Conservation (phyloP, 2,329 filamentous ascomycete genomes). For the Ciborinia camelliae region DNA sequence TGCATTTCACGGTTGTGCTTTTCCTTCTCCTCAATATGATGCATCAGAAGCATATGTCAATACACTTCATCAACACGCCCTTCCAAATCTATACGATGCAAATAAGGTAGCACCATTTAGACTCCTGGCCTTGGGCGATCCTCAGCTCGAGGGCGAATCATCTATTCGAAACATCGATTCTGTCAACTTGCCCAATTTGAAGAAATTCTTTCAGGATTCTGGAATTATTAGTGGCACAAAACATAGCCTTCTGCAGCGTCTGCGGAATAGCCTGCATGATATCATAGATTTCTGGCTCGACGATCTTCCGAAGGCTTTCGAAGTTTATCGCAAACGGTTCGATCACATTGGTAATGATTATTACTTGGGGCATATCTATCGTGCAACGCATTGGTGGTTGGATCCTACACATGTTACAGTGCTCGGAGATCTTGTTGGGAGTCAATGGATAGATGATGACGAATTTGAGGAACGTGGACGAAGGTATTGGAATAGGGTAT, state of each 20-base stretch:
- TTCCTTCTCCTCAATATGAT: conserved; percentile 51
- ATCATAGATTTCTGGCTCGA: conserved; percentile 58
- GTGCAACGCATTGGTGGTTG: conserved; percentile 78
- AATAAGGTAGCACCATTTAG: conserved; percentile 66
- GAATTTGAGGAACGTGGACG: conserved; percentile 74
- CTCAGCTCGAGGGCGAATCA: conserved; percentile 89
- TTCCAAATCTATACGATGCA: conserved; percentile 28
- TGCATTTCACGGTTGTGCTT: conserved; percentile 73
- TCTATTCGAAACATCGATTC: conserved; percentile 64
- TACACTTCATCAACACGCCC: conserved; percentile 29
- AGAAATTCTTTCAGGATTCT: conserved; percentile 36
- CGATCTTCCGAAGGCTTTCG: conserved; percentile 65
- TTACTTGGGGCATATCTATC: conserved; percentile 91
- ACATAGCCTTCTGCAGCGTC: conserved; percentile 50
- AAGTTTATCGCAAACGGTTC: conserved; percentile 71
- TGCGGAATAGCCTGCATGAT: conserved; percentile 55
- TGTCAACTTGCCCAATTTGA: conserved; percentile 53
- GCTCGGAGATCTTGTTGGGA: conserved; percentile 86
- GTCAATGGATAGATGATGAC: conserved; percentile 85
- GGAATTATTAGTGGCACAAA: conserved; percentile 39
- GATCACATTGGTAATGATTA: conserved; percentile 93
- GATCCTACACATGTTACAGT: conserved; percentile 83
- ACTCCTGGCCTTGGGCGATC: conserved; percentile 83
- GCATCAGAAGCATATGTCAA: conserved; percentile 30
- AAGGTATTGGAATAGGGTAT: conserved; percentile 79